These are phyloP conservation scores for Trichoderma pleuroti DNA, from an alignment of 2,329 filamentous ascomycete genomes.

Conservation along the genomic window DNA sequence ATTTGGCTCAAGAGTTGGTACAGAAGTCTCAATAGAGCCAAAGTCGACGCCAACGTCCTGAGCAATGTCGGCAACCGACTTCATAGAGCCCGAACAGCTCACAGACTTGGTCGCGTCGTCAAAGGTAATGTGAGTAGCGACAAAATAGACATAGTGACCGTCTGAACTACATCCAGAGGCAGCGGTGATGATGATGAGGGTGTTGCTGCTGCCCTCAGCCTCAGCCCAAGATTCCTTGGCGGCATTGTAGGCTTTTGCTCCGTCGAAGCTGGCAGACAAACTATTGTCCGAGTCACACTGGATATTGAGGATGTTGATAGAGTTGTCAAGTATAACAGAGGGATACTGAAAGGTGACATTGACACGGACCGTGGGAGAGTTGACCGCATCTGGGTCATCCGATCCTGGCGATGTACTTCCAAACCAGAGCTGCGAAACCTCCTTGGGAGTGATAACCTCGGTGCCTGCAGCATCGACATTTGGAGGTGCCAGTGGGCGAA, in stretches of 20 bases:
- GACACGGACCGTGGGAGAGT: neutral
- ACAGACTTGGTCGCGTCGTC: neutral
- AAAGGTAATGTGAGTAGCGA: neutral
- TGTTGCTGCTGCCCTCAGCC: neutral
- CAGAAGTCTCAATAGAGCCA: neutral
- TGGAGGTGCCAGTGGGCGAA: neutral
- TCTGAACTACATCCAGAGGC: neutral
- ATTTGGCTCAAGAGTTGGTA: neutral
- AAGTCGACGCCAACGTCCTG: neutral
- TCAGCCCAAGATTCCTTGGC: neutral
- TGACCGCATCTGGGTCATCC: neutral
- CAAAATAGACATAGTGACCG: neutral
- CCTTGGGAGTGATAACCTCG: neutral
- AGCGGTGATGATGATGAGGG: neutral
- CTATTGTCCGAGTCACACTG: neutral
- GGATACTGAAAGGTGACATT: conserved; percentile 10
- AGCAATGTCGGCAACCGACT: neutral
- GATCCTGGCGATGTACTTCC: neutral
- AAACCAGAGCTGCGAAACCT: neutral
- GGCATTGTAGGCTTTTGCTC: neutral
- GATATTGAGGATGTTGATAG: neutral
- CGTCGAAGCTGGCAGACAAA: neutral
- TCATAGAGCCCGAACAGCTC: neutral
- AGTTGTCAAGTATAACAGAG: conserved; percentile 1
- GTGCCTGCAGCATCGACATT: neutral